Evolutionary conservation across 805 yeast genomes (phyloP), one percentile per base, ranked within the genome.

Genomic region (Yarrowia sp.): DNA sequence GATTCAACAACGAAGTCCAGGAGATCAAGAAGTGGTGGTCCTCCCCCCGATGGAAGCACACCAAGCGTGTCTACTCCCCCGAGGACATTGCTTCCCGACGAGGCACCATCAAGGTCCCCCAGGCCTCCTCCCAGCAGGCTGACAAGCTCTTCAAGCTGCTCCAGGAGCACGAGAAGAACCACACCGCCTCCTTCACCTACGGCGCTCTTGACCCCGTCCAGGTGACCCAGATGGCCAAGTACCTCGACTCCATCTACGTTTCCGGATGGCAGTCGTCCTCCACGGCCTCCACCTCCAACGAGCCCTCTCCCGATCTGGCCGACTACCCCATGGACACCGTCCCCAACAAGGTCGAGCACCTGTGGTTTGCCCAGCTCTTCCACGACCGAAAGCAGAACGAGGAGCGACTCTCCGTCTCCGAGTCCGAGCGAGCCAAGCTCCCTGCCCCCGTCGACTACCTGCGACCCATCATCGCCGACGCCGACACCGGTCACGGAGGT

Each of bases 241-340:
- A 90, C 77, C 81, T 93, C 71, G 98, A 92, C 76, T 83, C 96
- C 12, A 83, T 93, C 69, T 93, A 93, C 75, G 96, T 93, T 66
- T 88, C 96, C 41, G 99, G 99, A 61, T 93, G 99, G 99, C 99
- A 93, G 80, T 92, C 96, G 75, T 91, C 97, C 51, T 91, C 97
- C 21, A 93, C 98, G 61, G 97, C 98, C 61, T 91, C 97, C 16
- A 89, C 97, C 41, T 89, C 97, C 39, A 93, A 93, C 74, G 98
- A 93, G 79, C 99, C 98, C 33, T 90, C 96, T 41, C 98, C 98
- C 63, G 99, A 93, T 80, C 83, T 93, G 72, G 99, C 99, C 60
- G 99, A 93, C 77, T 93, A 93, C 77, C 99, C 99, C 64, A 88
- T 88, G 88, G 97, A 93, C 76, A 93, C 99, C 29, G 99, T 93